Percentiles rank a stretch among this genome's conserved stretches.
Conservation (phyloP, 345 rosid species). For the Gossypium bickii region DNA sequence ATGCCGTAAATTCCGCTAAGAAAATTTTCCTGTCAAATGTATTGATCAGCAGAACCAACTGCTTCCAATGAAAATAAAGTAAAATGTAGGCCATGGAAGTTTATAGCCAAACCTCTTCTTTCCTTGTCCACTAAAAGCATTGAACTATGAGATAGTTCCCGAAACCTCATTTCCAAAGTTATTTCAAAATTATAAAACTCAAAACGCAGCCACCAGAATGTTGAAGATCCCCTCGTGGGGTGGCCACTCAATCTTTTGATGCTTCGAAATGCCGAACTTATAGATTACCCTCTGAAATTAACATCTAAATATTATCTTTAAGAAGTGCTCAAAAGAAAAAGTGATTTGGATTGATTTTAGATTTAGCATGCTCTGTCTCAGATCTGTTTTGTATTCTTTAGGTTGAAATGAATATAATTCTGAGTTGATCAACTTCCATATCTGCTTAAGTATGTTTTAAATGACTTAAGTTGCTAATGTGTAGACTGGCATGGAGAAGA, state of each 20-base stretch:
- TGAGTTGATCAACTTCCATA: background rate
- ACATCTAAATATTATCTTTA: background rate
- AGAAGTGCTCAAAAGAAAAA: too few species aligned
- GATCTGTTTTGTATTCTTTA: background rate
- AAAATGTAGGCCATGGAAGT: background rate
- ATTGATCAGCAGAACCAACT: background rate
- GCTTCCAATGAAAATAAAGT: background rate
- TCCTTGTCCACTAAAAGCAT: background rate
- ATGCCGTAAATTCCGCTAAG: background rate
- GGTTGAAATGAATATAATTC: background rate
- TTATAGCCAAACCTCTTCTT: background rate
- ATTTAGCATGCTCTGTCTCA: background rate
- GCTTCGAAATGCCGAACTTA: background rate
- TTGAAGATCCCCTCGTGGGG: background rate
- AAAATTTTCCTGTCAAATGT: background rate
- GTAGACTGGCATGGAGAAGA: conserved; percentile 87
- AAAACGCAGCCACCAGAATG: background rate
- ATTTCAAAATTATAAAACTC: background rate
- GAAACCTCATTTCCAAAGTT: background rate
- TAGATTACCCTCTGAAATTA: background rate
- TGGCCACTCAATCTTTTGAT: background rate
- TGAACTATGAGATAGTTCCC: too few species aligned
- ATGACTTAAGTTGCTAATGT: conserved; percentile 11
- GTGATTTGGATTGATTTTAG: background rate
- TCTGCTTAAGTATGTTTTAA: background rate